Conservation (phyloP, 2,329 filamentous ascomycete species). For the Cryphonectria naterciae region DNA sequence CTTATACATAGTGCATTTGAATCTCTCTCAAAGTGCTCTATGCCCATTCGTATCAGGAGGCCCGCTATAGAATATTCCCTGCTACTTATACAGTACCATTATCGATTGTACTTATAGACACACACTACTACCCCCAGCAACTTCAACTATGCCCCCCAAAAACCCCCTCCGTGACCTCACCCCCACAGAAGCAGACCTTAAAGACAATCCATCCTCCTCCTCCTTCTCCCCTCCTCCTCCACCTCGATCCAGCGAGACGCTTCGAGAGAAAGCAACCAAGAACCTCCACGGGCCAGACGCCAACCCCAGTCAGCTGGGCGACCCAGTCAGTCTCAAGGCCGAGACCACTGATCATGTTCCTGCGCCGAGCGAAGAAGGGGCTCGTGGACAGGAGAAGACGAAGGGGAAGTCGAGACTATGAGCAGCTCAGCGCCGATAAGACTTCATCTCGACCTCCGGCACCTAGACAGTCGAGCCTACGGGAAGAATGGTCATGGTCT, state of each 20-base stretch:
- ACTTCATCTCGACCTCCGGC: constrained; percentile 10
- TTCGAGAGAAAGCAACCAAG: constrained; percentile 27
- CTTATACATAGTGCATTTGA: not conserved
- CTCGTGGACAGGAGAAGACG: not conserved
- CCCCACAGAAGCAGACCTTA: constrained; percentile 26
- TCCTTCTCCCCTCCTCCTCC: not conserved
- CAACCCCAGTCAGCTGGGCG: constrained; percentile 28
- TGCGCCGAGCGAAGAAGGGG: constrained; percentile 22
- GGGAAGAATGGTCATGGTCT: constrained; percentile 16
- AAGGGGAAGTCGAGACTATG: constrained; percentile 17
- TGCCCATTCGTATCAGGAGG: not conserved
- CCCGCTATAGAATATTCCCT: not conserved
- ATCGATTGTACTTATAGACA: too few species aligned
- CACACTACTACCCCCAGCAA: not conserved
- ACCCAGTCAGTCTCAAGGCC: constrained; percentile 28
- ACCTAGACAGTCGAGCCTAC: not conserved
- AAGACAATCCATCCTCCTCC: constrained; percentile 3
- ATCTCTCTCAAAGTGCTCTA: not conserved
- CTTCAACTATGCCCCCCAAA: constrained; percentile 18
- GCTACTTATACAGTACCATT: not conserved
- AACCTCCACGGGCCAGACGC: constrained; percentile 24
- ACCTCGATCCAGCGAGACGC: constrained; percentile 4
- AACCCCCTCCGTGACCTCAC: constrained; percentile 27
- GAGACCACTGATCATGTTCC: constrained; percentile 26
- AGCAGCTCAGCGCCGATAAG: constrained; percentile 5